Conservation (phyloP, 345 rosid species). For the Hypericum perforatum region DNA sequence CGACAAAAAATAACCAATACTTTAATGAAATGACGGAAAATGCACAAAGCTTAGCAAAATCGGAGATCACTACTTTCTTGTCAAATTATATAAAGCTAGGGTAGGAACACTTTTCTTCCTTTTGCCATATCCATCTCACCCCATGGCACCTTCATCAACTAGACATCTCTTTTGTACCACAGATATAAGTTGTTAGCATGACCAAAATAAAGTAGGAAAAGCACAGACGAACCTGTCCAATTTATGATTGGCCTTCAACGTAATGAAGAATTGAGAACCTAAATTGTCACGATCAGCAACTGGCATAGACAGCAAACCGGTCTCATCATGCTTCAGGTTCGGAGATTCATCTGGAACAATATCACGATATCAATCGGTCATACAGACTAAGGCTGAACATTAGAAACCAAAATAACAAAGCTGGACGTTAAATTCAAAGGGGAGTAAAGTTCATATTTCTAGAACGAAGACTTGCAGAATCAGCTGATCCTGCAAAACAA, state of each 20-base stretch:
- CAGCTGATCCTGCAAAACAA: no score
- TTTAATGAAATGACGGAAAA: no score
- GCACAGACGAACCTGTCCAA: constrained; percentile 56
- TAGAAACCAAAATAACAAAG: not conserved
- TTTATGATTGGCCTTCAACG: constrained; percentile 66
- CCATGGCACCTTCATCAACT: no score
- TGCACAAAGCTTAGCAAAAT: no score
- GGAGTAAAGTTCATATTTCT: no score
- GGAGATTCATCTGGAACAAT: constrained; percentile 70
- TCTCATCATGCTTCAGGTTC: constrained; percentile 63
- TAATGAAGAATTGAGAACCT: constrained; percentile 80
- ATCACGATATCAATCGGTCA: constrained; percentile 13
- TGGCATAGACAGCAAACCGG: constrained; percentile 82
- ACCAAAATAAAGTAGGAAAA: not conserved
- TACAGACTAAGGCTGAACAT: not conserved
- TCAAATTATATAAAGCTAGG: no score
- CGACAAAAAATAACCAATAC: not conserved
- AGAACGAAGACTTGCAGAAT: no score
- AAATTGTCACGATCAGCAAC: constrained; percentile 64
- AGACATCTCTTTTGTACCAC: not conserved
- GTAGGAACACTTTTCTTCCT: no score
- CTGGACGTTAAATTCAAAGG: not conserved
- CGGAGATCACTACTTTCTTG: no score
- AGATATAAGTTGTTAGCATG: not conserved
- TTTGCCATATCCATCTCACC: no score